Percentiles rank a stretch among this genome's conserved stretches.
These are phyloP conservation scores for Boechera retrofracta DNA, from an alignment of 345 rosid genomes.

Conservation along the genomic window DNA sequence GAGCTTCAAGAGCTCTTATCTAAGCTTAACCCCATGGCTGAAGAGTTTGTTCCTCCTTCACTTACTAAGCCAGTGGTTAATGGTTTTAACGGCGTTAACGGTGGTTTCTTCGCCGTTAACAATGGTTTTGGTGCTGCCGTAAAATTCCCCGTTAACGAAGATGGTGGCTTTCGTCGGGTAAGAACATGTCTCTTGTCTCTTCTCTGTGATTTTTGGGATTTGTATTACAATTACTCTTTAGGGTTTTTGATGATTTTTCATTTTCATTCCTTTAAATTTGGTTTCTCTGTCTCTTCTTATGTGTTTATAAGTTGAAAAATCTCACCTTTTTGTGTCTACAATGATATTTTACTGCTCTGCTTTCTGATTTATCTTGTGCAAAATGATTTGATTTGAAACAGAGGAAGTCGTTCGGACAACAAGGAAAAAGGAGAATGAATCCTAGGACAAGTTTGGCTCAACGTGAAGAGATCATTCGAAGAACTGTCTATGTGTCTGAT, in stretches of 20 bases:
- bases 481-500: conserved; percentile 94
- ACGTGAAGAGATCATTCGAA: conserved; percentile 75
- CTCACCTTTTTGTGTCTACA: conserved; percentile 17
- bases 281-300: conserved; percentile 15
- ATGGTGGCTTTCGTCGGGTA: conserved; percentile 61
- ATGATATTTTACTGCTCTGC: not conserved
- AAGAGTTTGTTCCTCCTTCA: conserved; percentile 92
- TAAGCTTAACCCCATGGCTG: conserved; percentile 92
- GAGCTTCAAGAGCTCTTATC: conserved; percentile 88
- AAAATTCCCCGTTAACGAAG: conserved; percentile 53
- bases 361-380: not conserved
- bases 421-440: conserved; percentile 72
- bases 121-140: conserved; percentile 42
- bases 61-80: conserved; percentile 47
- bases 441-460: conserved; percentile 87
- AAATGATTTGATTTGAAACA: conserved; percentile 39
- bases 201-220: not conserved
- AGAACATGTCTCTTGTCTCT: conserved; percentile 14
- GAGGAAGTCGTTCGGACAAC: conserved; percentile 65
- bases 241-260: conserved; percentile 10
- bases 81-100: conserved; percentile 48
- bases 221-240: not conserved
- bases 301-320: conserved; percentile 12
- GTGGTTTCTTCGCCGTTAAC: conserved; percentile 51
- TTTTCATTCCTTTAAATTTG: not conserved